Evolutionary conservation across 768 basidiomycete species (phyloP), one percentile per base, ranked within the genome.

Genomic region (Trametes maxima): DNA sequence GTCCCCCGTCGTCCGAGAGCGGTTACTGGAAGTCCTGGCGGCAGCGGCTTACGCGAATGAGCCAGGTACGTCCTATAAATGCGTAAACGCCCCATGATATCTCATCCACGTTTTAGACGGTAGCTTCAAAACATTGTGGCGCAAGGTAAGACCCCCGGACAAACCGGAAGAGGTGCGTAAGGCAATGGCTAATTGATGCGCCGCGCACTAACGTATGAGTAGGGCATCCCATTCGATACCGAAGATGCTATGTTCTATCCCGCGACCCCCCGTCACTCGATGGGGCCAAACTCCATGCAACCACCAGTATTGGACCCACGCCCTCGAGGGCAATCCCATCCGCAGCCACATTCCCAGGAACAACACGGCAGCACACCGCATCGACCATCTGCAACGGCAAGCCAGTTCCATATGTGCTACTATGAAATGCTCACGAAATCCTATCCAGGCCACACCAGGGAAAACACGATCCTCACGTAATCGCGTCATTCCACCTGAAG

Each of bases 191-290:
- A 13, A 11, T n/a, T 2, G 25, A 14, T 49, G 36, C 35, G 24
- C 33, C 40, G n/a, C 45, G 28, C 25, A 19, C 37, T 48, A 19
- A 59, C 33, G 21, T 12, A 17, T 19, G 28, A n/a, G 22, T 43
- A 90, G 78, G 92, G 93, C 11, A 75, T 92, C 16, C 92, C 92
- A 1, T 85, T 94, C 64, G 86, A 93, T 67, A 83, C 80, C 4
- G 86, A 88, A 11, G 92, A 94, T 64, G 81, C 87, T 0, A 90
- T 93, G 87, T 88, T 92, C 67, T 86, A 83, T 64, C 89, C 90
- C 0, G 85, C 85, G 0, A 73, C 79, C 16, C 76, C 79, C 14
- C 57, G 74, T 12, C 64, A 61, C 43, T 60, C 67, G 1, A 48
- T 50, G 1, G 62, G 62, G 4, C 62, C 62, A 16, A 59, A 55